Percentiles rank a stretch among this genome's conserved stretches.
Conservation (phyloP, 352 stramenopile species). For the Phytophthora aleatoria region DNA sequence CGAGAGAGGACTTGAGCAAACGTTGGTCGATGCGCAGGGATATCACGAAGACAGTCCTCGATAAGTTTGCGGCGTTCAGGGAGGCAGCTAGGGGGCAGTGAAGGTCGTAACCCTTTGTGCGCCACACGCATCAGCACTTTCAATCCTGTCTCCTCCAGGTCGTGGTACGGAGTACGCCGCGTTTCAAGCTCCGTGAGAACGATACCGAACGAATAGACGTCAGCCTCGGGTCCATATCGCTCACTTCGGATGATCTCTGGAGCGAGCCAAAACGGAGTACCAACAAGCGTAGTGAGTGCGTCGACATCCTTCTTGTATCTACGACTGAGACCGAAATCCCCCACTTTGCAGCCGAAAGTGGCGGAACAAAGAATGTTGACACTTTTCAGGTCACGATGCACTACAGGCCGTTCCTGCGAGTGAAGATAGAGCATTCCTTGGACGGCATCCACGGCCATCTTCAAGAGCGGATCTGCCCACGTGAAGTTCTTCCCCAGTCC, state of each 20-base stretch:
- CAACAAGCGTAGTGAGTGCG: constrained; percentile 82
- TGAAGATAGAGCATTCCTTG: constrained; percentile 90
- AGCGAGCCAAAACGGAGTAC: constrained; percentile 88
- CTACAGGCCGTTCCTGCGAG: constrained; percentile 80
- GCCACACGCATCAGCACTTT: constrained; percentile 85
- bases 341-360: constrained; percentile 89
- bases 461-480: constrained; percentile 84
- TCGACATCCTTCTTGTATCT: constrained; percentile 86
- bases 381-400: constrained; percentile 89
- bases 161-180: constrained; percentile 81
- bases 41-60: constrained; percentile 70
- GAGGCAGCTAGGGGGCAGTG: constrained; percentile 66
- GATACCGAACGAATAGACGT: constrained; percentile 91
- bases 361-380: constrained; percentile 90
- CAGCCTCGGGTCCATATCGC: constrained; percentile 73
- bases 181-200: constrained; percentile 89
- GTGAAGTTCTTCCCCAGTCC: constrained; percentile 80
- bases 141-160: constrained; percentile 69
- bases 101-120: constrained; percentile 71
- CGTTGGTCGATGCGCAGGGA: constrained; percentile 57
- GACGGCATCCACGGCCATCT: constrained; percentile 86
- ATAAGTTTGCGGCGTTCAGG: constrained; percentile 69
- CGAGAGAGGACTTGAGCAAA: constrained; percentile 78
- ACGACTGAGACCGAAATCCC: constrained; percentile 86
- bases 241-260: constrained; percentile 90